Evolutionary conservation across 2,329 filamentous ascomycete genomes (phyloP), one percentile per base, ranked within the genome.

Genomic region (Gnomoniopsis smithogilvyi): DNA sequence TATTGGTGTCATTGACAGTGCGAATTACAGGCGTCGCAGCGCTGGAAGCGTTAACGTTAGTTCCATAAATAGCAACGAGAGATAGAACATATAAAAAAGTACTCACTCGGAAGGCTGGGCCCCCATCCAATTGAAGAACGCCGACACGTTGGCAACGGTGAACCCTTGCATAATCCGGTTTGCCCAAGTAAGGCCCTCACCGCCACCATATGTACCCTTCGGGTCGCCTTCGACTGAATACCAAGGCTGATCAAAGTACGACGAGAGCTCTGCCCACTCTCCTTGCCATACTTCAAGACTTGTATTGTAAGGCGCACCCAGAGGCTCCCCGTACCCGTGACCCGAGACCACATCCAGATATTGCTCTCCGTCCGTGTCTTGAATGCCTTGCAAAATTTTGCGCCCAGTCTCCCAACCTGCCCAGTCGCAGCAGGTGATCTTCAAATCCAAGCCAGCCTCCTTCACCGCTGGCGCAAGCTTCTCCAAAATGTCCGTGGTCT

Each of bases 211-310:
- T n/a, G 49, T 56, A 34, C 61, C 61, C 49, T 57, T 60, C 1
- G 38, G 53, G 17, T 58, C 51, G 14, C 53, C 61, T 11, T 48
- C 55, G n/a, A 38, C 48, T 14, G 45, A 56, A 33, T 51, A 56
- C 51, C 49, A 61, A 22, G 58, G 56, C 38, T 61, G 56, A 33
- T 54, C 49, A 51, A 59, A 61, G 45, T 36, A 41, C 22, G 57
- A 58, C 2, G 55, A 53, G 22, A 61, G 55, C 15, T 57, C 61
- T 10, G 55, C 61, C 61, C 59, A 61, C 17, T 80, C 76, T 1
- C 76, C 78, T 58, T 78, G 69, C 78, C 77, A 79, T 30, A 73
- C 72, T 17, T 68, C 66, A 21, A 70, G 64, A n/a, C 59, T 67
- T 0, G 76, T 78, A 54, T 67, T 66, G 52, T 79, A 68, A 0